phyloP scores from a whole-genome alignment of 306 rosid species.

The Albizia julibrissin region DNA sequence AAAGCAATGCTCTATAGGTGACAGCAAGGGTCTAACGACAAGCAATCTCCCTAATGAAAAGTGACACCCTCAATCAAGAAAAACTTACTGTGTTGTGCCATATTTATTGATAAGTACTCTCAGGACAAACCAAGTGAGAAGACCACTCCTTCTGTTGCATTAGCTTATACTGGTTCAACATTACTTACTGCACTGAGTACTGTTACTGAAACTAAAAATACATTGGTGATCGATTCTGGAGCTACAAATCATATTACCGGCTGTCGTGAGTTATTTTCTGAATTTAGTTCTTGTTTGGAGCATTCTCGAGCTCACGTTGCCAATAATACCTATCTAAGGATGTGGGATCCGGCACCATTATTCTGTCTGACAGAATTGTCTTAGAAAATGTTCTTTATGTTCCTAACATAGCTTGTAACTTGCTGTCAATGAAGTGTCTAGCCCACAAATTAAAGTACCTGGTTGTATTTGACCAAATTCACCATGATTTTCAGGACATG shows the following conservation, averaged over 20 bases:
- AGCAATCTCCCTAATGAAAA: too few relatives aligned
- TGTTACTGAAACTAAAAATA: background rate
- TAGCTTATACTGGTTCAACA: background rate
- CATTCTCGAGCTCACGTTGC: background rate
- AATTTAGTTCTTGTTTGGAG: background rate
- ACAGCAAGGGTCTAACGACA: too few relatives aligned
- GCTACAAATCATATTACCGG: background rate
- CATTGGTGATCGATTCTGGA: background rate
- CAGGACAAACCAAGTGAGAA: background rate
- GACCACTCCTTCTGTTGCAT: background rate
- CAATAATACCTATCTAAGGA: background rate
- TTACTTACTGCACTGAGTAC: background rate
- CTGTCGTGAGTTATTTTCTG: background rate
- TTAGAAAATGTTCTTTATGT: background rate
- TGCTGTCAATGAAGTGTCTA: background rate
- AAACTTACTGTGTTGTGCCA: background rate
- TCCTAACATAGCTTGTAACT: background rate
- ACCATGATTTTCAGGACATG: background rate
- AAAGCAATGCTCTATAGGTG: too few relatives aligned
- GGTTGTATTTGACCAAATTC: too few relatives aligned
- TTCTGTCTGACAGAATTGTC: too few relatives aligned
- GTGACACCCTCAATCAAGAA: background rate
- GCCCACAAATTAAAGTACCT: background rate
- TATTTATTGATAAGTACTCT: background rate
- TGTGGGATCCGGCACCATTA: background rate